Evolutionary conservation across 352 stramenopile species (phyloP).

Genomic region (Phytopythium chamaehyphon): DNA sequence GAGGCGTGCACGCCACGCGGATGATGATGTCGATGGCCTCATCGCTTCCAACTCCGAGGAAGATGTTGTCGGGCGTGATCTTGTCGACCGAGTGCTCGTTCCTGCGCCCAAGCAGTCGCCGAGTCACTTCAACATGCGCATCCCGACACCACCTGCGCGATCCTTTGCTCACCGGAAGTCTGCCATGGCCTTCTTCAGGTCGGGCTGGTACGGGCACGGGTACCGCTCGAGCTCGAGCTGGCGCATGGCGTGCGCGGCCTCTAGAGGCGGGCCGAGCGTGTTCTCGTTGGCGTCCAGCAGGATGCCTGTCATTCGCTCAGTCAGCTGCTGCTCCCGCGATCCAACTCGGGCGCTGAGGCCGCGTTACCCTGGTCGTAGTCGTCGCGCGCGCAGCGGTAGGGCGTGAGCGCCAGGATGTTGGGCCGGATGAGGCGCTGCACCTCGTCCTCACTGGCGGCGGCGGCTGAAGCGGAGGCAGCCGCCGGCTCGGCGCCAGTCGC

Average conservation of each 20-base stretch:
- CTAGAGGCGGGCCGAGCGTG: slow-evolving; percentile 89
- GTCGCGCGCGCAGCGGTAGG: slow-evolving; percentile 97
- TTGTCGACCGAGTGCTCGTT: slow-evolving; percentile 50
- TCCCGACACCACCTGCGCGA: slow-evolving; percentile 8
- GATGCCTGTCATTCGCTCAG: slow-evolving; percentile 58
- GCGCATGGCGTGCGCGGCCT: slow-evolving; percentile 64
- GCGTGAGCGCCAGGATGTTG: slow-evolving; percentile 95
- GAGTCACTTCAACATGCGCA: neutral
- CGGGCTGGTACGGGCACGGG: slow-evolving; percentile 92
- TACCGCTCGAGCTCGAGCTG: slow-evolving; percentile 91
- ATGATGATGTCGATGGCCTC: slow-evolving; percentile 99
- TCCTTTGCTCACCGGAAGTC: slow-evolving; percentile 45
- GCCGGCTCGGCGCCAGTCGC: neutral
- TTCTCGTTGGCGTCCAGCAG: slow-evolving; percentile 99
- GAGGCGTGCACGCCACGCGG: slow-evolving; percentile 94
- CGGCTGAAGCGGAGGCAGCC: too few species aligned
- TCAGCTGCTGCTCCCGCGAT: neutral
- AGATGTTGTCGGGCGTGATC: slow-evolving; percentile 91
- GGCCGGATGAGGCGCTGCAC: slow-evolving; percentile 90
- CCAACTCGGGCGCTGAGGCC: neutral
- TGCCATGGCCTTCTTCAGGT: slow-evolving; percentile 91
- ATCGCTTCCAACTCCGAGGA: slow-evolving; percentile 97
- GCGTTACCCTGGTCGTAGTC: slow-evolving; percentile 88
- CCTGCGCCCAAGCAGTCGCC: slow-evolving; percentile 11
- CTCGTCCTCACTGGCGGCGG: slow-evolving; percentile 26